Conservation (phyloP, 2,329 filamentous ascomycete species). For the Ceratocystis diversiconidia region DNA sequence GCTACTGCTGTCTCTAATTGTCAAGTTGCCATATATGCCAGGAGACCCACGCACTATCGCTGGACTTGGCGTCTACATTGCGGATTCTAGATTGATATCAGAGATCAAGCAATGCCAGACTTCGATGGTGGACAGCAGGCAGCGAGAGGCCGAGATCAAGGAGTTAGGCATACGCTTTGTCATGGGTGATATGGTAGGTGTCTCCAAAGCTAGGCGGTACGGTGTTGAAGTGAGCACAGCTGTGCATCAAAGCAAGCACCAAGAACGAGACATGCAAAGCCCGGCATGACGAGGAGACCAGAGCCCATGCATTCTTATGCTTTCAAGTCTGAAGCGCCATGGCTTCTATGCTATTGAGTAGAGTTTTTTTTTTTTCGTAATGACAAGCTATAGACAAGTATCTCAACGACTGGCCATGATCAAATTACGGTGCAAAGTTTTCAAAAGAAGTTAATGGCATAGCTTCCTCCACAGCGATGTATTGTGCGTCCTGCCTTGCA, state of each 20-base stretch:
- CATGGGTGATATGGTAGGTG: slow-evolving; percentile 6
- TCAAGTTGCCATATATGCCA: slow-evolving; percentile 15
- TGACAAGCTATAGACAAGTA: too few relatives aligned
- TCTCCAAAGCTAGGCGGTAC: slow-evolving; percentile 8
- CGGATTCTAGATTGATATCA: slow-evolving; percentile 10
- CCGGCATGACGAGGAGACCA: background rate
- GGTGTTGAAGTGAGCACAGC: slow-evolving; percentile 12
- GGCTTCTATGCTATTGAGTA: too few relatives aligned
- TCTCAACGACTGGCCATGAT: too few relatives aligned
- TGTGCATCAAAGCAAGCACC: background rate
- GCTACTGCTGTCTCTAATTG: slow-evolving; percentile 8
- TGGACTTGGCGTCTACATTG: slow-evolving; percentile 13
- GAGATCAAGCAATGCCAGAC: slow-evolving; percentile 8
- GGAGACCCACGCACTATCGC: slow-evolving; percentile 17
- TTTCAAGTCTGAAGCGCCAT: too few relatives aligned
- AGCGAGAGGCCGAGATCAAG: background rate
- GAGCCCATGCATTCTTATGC: too few relatives aligned
- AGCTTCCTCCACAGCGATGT: too few relatives aligned
- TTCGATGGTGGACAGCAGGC: slow-evolving; percentile 9
- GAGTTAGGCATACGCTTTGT: slow-evolving; percentile 4
- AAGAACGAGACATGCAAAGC: background rate
- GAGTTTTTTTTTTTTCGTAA: too few relatives aligned
- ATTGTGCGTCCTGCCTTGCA: too few relatives aligned
- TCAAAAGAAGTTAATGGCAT: too few relatives aligned
- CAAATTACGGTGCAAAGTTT: too few relatives aligned